Percentiles rank a stretch among this genome's conserved stretches.
Conservation (phyloP, 192 early-diverging fungal genomes). For the Linnemannia schmuckeri region DNA sequence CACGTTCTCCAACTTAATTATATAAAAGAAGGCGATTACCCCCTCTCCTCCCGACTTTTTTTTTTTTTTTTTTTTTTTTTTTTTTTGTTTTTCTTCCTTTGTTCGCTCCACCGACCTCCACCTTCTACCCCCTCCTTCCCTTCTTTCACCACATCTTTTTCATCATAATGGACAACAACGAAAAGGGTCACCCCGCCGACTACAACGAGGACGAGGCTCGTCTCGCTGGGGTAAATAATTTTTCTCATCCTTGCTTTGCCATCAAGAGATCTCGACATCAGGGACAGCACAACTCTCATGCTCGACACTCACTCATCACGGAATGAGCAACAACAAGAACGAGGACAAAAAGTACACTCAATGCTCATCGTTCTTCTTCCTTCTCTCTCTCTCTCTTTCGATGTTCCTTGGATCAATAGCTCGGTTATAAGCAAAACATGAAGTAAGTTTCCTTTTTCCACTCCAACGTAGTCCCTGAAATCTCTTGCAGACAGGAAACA, state of each 20-base stretch:
- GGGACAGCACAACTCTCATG: neutral
- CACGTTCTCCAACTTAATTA: neutral
- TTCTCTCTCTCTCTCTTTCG: neutral
- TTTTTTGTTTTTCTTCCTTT: too few relatives aligned
- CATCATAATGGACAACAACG: conserved; percentile 18
- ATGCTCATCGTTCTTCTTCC: neutral
- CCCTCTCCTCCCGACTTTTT: neutral
- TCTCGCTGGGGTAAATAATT: conserved; percentile 20
- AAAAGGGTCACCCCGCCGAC: conserved; percentile 35
- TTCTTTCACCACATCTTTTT: neutral
- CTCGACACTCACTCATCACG: neutral
- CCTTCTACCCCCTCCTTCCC: neutral
- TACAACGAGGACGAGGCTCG: conserved; percentile 39
- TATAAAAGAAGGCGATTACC: neutral
- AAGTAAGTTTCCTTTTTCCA: conserved; percentile 14
- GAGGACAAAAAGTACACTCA: neutral
- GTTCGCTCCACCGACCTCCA: conserved; percentile 6
- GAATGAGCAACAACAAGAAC: neutral
- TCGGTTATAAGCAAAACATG: conserved; percentile 40
- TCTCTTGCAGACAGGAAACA: neutral
- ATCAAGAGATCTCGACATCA: neutral
- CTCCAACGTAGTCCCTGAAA: neutral
- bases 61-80: neutral
- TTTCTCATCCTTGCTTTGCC: neutral
- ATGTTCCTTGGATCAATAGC: neutral